Evolutionary conservation across 2,329 filamentous ascomycete genomes (phyloP), one percentile per base, ranked within the genome.

Genomic region (Fusarium praegraminearum): DNA sequence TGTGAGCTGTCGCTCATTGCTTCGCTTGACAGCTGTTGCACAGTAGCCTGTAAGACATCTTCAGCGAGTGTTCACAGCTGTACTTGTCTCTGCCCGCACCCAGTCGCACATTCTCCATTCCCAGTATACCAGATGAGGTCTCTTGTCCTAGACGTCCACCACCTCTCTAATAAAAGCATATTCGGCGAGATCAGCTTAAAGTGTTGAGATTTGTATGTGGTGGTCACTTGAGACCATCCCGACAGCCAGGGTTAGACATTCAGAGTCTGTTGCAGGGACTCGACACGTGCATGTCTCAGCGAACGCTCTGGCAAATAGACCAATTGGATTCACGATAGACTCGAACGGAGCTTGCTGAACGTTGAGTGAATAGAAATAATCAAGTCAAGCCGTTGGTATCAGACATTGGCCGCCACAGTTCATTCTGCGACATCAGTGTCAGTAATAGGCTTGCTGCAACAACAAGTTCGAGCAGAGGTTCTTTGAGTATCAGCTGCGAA

Each of bases 1-100:
- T 45, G 51, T 59, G 60, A 57, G 43, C 44, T 59, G 40, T 66
- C 55, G 55, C 65, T 65, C 69, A 72, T 67, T 71, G 70, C 59
- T 66, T 75, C 73, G 73, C 73, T 75, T 72, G 71, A 69, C 45
- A 47, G 43, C 45, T 40, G 71, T 73, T 49, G 51, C 62, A 74
- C 70, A 57, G 64, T 54, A 41, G 44, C 57, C 57, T 57, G 64
- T 73, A 59, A 64, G 49, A 74, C 73, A 44, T 59, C 53, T 63
- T 60, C 61, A 68, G 69, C 57, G 52, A 70, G 44, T 64, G 72
- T 54, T 53, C 55, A 65, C 63, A 51, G 45, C 52, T 61, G 49
- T 57, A 38, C 53, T 67, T 70, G 68, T 55, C 64, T 49, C 28
- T 47, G 46, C 59, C 64, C 70, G 56, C 64, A 50, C 43, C 44